Evolutionary conservation across 805 yeast species (phyloP).

Genomic region (Maudiozyma barnettii): DNA sequence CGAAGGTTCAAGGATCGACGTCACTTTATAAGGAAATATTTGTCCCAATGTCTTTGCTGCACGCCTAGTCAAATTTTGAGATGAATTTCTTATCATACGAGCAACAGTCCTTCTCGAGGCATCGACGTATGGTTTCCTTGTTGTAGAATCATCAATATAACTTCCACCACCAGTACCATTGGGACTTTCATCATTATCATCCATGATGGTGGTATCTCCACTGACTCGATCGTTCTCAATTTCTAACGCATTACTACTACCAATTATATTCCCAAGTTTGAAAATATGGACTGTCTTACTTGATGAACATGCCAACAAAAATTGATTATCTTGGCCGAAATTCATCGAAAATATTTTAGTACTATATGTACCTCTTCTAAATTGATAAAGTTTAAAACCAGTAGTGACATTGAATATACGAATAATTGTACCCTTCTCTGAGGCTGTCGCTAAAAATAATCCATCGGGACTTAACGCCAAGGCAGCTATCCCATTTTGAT

Average conservation of each 20-base stretch:
- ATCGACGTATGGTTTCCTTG: conserved; percentile 51
- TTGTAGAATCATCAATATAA: conserved; percentile 3
- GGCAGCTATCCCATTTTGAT: conserved; percentile 56
- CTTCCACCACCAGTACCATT: neutral
- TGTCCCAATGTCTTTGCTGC: conserved; percentile 87
- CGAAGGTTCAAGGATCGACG: conserved; percentile 78
- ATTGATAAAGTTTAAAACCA: conserved; percentile 55
- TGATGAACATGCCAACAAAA: conserved; percentile 75
- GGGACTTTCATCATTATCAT: neutral
- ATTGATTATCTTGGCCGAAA: conserved; percentile 61
- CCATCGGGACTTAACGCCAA: conserved; percentile 59
- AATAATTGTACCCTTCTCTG: conserved; percentile 68
- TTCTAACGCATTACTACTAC: conserved; percentile 13
- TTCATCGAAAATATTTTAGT: conserved; percentile 68
- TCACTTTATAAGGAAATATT: conserved; percentile 65
- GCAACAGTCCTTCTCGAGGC: conserved; percentile 64
- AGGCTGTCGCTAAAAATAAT: conserved; percentile 57
- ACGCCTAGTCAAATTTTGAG: conserved; percentile 64
- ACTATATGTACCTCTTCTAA: conserved; percentile 72
- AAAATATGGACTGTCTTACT: conserved; percentile 92
- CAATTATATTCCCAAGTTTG: conserved; percentile 40
- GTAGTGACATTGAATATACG: conserved; percentile 54
- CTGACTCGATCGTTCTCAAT: conserved; percentile 11
- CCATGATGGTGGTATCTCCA: neutral
- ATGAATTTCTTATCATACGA: conserved; percentile 63